Percentiles rank a stretch among this genome's conserved stretches.
Evolutionary conservation across 2,329 filamentous ascomycete species (phyloP).

Genomic region (Diplocarpon mali): DNA sequence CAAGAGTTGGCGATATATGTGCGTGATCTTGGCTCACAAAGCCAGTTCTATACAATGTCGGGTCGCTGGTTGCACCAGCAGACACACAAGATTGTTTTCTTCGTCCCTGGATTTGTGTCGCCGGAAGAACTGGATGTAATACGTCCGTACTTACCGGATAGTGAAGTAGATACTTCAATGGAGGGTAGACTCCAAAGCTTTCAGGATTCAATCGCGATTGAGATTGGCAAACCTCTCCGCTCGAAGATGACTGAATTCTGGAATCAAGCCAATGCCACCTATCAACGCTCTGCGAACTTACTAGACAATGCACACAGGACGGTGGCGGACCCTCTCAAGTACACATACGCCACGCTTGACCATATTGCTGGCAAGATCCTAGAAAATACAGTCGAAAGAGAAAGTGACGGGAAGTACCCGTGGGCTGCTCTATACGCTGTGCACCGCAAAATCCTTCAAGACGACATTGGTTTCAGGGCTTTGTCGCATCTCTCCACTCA

Average conservation of each 20-base stretch:
- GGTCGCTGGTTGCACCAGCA: constrained; percentile 36
- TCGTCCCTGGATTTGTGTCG: constrained; percentile 34
- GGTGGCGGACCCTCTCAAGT: constrained; percentile 33
- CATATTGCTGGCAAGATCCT: constrained; percentile 35
- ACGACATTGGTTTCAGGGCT: constrained; percentile 51
- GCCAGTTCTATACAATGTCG: constrained; percentile 39
- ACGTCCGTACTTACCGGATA: constrained; percentile 34
- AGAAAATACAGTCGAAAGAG: constrained; percentile 14
- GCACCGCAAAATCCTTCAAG: constrained; percentile 49
- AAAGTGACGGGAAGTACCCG: constrained; percentile 30
- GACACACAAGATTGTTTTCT: constrained; percentile 30
- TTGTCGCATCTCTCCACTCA: constrained; percentile 33
- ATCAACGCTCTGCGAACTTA: constrained; percentile 33
- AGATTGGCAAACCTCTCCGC: constrained; percentile 34
- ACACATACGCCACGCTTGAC: constrained; percentile 32
- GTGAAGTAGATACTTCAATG: constrained; percentile 27
- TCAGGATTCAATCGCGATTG: constrained; percentile 33
- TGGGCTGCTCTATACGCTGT: constrained; percentile 54
- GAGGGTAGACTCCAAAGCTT: constrained; percentile 28
- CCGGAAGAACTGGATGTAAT: constrained; percentile 32
- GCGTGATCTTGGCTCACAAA: constrained; percentile 29
- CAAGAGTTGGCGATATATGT: constrained; percentile 37
- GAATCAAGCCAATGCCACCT: constrained; percentile 34
- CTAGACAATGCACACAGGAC: constrained; percentile 39
- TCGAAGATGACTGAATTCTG: constrained; percentile 33